Conservation (phyloP, 2,329 filamentous ascomycete genomes). For the Graphilbum sp. region DNA sequence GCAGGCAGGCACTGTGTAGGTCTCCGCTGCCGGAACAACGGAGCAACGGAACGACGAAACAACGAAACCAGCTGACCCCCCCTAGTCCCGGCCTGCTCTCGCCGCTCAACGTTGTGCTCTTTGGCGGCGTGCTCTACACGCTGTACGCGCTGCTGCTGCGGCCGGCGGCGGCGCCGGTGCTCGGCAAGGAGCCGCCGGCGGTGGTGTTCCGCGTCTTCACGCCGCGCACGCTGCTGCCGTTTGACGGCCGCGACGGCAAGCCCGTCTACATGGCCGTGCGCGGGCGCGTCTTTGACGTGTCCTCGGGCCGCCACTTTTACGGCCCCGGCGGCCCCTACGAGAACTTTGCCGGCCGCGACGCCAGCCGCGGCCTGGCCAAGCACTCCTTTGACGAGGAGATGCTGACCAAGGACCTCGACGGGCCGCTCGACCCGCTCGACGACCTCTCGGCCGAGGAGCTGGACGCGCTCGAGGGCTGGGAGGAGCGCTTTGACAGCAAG, state of each 20-base stretch:
- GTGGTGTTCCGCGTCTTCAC: conserved; percentile 55
- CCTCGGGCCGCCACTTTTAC: conserved; percentile 79
- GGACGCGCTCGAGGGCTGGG: conserved; percentile 79
- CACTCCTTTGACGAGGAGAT: conserved; percentile 92
- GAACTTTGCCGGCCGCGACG: conserved; percentile 91
- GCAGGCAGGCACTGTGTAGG: conserved; percentile 4
- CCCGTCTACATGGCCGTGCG: conserved; percentile 87
- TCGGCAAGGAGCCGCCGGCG: conserved; percentile 38
- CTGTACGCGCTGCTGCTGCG: conserved; percentile 38
- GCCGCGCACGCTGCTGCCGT: conserved; percentile 66
- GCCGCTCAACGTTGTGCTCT: conserved; percentile 46
- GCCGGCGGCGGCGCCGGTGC: conserved; percentile 25
- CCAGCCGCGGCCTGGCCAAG: conserved; percentile 70
- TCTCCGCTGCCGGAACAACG: background rate
- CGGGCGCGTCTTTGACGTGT: conserved; percentile 82
- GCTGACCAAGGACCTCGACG: conserved; percentile 81
- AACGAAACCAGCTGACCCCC: too few species aligned
- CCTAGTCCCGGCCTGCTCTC: conserved; percentile 34
- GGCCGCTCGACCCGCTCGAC: conserved; percentile 59
- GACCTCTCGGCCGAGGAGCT: conserved; percentile 59
- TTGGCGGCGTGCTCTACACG: conserved; percentile 39
- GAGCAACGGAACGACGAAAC: too few species aligned
- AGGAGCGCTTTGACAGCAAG: conserved; percentile 84
- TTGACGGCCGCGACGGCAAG: conserved; percentile 56
- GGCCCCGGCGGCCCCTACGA: conserved; percentile 87